phyloP scores from a whole-genome alignment of 495 filamentous ascomycete species.

The Achaetomiella virescens region DNA sequence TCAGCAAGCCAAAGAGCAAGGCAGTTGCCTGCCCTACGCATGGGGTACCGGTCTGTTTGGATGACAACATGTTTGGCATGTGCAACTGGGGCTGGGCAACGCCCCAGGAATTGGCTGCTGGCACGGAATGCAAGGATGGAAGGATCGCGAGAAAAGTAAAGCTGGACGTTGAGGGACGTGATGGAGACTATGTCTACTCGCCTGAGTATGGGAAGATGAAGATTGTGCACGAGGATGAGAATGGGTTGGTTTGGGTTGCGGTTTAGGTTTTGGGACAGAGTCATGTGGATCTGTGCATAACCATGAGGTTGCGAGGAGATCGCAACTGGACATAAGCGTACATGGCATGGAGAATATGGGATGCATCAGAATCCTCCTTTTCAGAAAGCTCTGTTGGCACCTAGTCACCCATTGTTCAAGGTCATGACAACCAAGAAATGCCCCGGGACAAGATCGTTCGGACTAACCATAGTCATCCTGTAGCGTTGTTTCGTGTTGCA shows the following conservation, averaged over 20 bases:
- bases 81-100: slow-evolving; percentile 8
- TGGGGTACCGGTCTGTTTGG: slow-evolving; percentile 5
- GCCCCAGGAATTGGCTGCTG: not conserved
- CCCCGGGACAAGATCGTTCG: no score
- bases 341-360: no score
- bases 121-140: slow-evolving; percentile 3
- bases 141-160: slow-evolving; percentile 1
- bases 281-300: no score
- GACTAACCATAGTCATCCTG: no score
- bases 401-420: no score
- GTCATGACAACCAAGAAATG: no score
- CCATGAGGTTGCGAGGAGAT: no score
- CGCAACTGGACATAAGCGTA: no score
- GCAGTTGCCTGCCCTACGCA: not conserved
- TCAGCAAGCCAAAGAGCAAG: not conserved
- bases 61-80: not conserved
- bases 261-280: no score
- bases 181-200: not conserved
- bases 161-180: not conserved
- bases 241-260: not conserved
- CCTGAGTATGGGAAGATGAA: not conserved
- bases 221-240: not conserved
- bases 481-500: no score
- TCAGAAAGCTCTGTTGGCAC: no score
- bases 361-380: no score